phyloP scores from a whole-genome alignment of 371 early-diverging fungal species.

The Circinella umbellata region DNA sequence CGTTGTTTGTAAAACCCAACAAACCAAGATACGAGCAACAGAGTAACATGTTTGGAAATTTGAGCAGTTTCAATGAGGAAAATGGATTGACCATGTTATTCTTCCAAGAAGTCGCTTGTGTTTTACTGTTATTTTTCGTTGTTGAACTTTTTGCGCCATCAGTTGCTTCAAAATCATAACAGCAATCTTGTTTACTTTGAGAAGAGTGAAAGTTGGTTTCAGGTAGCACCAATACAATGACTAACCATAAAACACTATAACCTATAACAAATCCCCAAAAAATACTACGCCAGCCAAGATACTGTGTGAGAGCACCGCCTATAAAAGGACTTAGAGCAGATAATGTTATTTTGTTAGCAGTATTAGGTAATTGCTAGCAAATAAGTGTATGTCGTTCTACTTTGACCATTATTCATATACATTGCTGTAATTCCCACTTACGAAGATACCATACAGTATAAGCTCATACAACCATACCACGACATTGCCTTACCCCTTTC shows the following conservation, averaged over 20 bases:
- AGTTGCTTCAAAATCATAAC: slow-evolving; percentile 34
- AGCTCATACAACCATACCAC: slow-evolving; percentile 35
- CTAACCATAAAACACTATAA: slow-evolving; percentile 28
- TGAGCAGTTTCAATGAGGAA: not conserved
- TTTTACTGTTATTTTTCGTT: slow-evolving; percentile 10
- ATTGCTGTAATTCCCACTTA: slow-evolving; percentile 5
- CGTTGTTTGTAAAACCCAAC: slow-evolving; percentile 31
- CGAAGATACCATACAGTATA: slow-evolving; percentile 39
- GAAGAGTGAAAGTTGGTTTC: slow-evolving; percentile 31
- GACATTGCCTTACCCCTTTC: slow-evolving; percentile 46
- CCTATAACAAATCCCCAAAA: slow-evolving; percentile 40
- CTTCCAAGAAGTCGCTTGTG: not conserved
- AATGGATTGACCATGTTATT: not conserved
- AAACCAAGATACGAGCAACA: not conserved
- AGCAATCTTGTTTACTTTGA: slow-evolving; percentile 22
- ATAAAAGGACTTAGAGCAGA: slow-evolving; percentile 35
- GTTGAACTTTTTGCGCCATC: slow-evolving; percentile 28
- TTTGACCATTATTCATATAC: not conserved
- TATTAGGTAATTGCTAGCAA: not conserved
- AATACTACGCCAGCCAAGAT: slow-evolving; percentile 51
- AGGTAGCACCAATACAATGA: slow-evolving; percentile 40
- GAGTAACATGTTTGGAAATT: not conserved
- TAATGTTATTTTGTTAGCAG: not conserved
- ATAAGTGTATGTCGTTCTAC: too few relatives aligned
- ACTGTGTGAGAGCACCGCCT: slow-evolving; percentile 48